Evolutionary conservation across 73 alveolate genomes (phyloP).

Genomic region (Symbiodinium pilosum): DNA sequence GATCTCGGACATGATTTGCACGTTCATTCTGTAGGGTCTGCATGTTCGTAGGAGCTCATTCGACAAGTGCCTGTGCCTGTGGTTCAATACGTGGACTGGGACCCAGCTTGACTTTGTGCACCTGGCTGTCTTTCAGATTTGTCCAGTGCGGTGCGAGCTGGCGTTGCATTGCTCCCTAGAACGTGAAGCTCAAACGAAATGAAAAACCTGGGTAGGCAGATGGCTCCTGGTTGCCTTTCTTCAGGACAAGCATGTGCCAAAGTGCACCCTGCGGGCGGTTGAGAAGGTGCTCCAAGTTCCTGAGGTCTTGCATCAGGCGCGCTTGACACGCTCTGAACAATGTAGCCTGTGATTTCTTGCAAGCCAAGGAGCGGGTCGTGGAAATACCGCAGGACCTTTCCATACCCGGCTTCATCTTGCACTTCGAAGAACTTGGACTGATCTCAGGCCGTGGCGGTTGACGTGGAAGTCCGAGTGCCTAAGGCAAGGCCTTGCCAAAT

Average conservation of each 20-base stretch:
- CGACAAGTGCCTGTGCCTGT: constrained; percentile 80
- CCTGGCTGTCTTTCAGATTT: too few species aligned
- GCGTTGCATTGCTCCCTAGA: too few species aligned
- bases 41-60: neutral
- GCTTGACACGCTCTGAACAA: neutral
- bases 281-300: constrained; percentile 56
- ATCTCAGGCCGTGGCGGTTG: constrained; percentile 11
- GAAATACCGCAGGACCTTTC: constrained; percentile 35
- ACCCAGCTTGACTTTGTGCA: too few species aligned
- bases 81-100: constrained; percentile 61
- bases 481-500: neutral
- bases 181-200: too few species aligned
- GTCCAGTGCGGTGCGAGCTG: too few species aligned
- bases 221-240: neutral
- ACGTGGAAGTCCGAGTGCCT: constrained; percentile 51
- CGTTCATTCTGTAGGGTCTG: neutral
- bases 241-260: constrained; percentile 41
- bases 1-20: neutral
- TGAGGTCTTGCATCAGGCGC: constrained; percentile 38
- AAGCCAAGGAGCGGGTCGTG: constrained; percentile 9
- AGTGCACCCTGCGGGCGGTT: constrained; percentile 24
- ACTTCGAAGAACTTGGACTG: too few species aligned
- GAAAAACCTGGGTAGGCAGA: too few species aligned
- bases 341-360: neutral
- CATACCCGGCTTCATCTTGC: neutral